These are phyloP conservation scores for Aureobasidium sp. DNA, from an alignment of 2,329 filamentous ascomycete genomes.

Conservation along the genomic window DNA sequence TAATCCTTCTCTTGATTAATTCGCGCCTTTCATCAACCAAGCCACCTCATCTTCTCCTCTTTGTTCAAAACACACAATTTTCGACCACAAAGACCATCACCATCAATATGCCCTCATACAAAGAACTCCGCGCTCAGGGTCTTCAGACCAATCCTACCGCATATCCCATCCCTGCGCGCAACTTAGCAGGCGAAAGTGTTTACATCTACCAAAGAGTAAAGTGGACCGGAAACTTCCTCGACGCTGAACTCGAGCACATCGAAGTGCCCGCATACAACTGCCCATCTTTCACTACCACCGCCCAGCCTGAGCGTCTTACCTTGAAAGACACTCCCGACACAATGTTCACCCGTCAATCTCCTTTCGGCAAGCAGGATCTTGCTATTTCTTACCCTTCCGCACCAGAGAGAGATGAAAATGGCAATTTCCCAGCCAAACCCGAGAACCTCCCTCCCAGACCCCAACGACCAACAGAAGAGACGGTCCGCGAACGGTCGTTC, in stretches of 20 bases:
- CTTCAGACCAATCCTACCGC: background rate
- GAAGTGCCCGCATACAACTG: background rate
- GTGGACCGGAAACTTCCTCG: background rate
- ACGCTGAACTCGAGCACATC: background rate
- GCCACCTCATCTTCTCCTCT: background rate
- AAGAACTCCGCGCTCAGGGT: constrained; percentile 2
- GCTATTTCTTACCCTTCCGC: background rate
- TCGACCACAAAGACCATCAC: background rate
- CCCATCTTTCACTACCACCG: background rate
- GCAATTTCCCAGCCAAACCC: background rate
- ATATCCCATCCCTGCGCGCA: background rate
- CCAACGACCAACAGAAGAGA: background rate
- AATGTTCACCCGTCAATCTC: background rate
- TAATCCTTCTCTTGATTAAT: background rate
- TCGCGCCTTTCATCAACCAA: background rate
- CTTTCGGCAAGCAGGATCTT: background rate
- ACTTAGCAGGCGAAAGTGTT: background rate
- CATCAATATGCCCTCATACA: background rate
- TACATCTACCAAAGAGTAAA: background rate
- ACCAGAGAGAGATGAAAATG: background rate
- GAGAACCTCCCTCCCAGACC: background rate
- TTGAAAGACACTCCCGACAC: background rate
- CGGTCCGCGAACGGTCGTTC: background rate
- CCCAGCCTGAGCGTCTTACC: background rate
- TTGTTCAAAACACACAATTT: background rate